These are phyloP conservation scores for Sungouiozyma ichnusensis DNA, from an alignment of 805 yeast genomes.

Conservation along the genomic window DNA sequence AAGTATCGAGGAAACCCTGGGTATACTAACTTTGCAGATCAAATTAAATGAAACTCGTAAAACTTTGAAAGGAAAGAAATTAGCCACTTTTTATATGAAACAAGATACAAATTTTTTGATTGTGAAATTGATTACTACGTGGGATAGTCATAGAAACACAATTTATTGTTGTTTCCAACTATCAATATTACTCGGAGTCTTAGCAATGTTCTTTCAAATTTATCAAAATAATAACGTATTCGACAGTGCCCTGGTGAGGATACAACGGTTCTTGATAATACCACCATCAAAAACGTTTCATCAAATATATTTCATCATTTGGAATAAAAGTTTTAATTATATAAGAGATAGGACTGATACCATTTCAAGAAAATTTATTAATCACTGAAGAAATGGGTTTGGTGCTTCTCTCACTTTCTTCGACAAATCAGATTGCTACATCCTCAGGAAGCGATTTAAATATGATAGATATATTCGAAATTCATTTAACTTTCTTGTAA, in stretches of 20 bases:
- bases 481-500: too few species aligned
- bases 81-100: background rate
- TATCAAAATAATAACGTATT: too few species aligned
- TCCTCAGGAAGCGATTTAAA: too few species aligned
- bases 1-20: constrained; percentile 5
- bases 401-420: too few species aligned
- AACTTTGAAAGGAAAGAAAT: background rate
- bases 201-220: background rate
- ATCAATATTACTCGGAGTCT: background rate
- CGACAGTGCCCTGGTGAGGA: too few species aligned
- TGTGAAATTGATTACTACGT: background rate
- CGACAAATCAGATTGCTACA: too few species aligned
- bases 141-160: background rate
- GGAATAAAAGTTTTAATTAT: background rate
- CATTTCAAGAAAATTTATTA: background rate
- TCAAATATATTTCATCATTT: background rate
- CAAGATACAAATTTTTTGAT: background rate
- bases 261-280: background rate
- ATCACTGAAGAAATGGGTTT: too few species aligned
- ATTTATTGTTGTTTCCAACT: background rate
- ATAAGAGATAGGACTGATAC: background rate
- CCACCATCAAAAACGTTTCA: background rate
- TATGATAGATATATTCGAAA: too few species aligned
- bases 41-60: constrained; percentile 10
- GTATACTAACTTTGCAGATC: constrained; percentile 10